phyloP scores from a whole-genome alignment of 129 eudicot species.

The Helianthus annuus region HanXRQr2.0-SUNRISE NC_035442.2:60623057-60623556 shows the following conservation, averaged over 20 bases:
- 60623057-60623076: no score
- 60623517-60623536: constrained; percentile 33
- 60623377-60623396: neutral
- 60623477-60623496: constrained; percentile 37
- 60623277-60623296: neutral
- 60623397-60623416: constrained; percentile 24
- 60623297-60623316: neutral
- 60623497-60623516: constrained; percentile 29
- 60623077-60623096: no score
- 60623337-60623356: neutral
- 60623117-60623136: no score
- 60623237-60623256: no score
- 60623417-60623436: constrained; percentile 19
- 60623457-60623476: constrained; percentile 22
- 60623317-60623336: neutral
- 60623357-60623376: neutral
- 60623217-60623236: no score
- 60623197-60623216: no score
- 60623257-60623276: no score
- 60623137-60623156: no score
- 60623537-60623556: constrained; percentile 39
- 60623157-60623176: no score
- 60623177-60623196: no score
- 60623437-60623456: constrained; percentile 41
- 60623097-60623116: no score